phyloP scores from a whole-genome alignment of 805 yeast species.

The Monosporozyma aerobia region DNA sequence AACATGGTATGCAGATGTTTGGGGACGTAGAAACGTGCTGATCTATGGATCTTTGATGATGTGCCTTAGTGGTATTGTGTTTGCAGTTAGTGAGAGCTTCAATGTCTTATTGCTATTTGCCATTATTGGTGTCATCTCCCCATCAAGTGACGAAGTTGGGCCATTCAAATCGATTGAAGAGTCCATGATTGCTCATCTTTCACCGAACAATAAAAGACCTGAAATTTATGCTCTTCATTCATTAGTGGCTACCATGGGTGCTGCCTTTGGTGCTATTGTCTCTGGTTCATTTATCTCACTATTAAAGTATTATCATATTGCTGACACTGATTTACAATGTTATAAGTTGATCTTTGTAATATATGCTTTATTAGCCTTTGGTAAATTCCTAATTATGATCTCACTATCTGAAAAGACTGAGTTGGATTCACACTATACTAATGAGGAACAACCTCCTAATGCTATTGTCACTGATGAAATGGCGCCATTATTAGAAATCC shows the following conservation, averaged over 20 bases:
- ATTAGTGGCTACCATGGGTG: slow-evolving; percentile 58
- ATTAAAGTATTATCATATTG: slow-evolving; percentile 31
- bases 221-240: slow-evolving; percentile 71
- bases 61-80: slow-evolving; percentile 56
- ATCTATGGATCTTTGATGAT: slow-evolving; percentile 56
- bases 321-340: slow-evolving; percentile 30
- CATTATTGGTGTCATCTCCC: slow-evolving; percentile 75
- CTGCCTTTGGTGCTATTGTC: slow-evolving; percentile 59
- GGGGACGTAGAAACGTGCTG: slow-evolving; percentile 64
- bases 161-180: slow-evolving; percentile 85
- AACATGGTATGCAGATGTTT: slow-evolving; percentile 66
- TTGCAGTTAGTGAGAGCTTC: slow-evolving; percentile 48
- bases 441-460: slow-evolving; percentile 8
- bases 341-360: slow-evolving; percentile 50
- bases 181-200: slow-evolving; percentile 69
- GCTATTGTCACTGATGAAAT: slow-evolving; percentile 20
- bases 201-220: slow-evolving; percentile 55
- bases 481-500: slow-evolving; percentile 18
- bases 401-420: slow-evolving; percentile 49
- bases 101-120: slow-evolving; percentile 58
- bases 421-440: slow-evolving; percentile 21
- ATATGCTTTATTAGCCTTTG: slow-evolving; percentile 46
- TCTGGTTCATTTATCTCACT: slow-evolving; percentile 53
- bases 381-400: slow-evolving; percentile 43
- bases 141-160: slow-evolving; percentile 85